Evolutionary conservation across 2,329 filamentous ascomycete species (phyloP), one percentile per base, ranked within the genome.

Genomic region (Pyricularia sp.): DNA sequence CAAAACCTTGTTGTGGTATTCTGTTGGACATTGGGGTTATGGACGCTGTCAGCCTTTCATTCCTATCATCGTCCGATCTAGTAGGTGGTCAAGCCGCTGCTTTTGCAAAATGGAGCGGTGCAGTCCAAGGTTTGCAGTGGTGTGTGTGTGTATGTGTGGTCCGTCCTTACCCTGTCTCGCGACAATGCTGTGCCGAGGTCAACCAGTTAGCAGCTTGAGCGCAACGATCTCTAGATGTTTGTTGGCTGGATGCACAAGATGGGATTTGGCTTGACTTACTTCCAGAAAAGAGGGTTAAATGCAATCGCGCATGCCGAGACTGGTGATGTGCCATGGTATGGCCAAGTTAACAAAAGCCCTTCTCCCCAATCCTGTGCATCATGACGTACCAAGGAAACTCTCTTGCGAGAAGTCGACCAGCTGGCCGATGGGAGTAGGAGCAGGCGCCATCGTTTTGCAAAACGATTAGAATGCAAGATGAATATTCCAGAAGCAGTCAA

Each of bases 221-320:
- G 9, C 23, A 61, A 61, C 6, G n/a, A n/a, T 26, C 23, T 59
- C 11, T 25, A 9, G n/a, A 14, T 61, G 1, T 26, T 25, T n/a
- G 23, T 5, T 61, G n/a, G n/a, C n/a, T n/a, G n/a, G n/a, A n/a
- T n/a, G n/a, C n/a, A 25, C 25, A 26, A 61, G 7, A 12, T 61
- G 25, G 11, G 6, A 17, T 20, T 20, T 26, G 58, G 23, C 10
- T 26, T 61, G 23, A n/a, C 92, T 84, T 85, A 97, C 94, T 99
- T 99, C 95, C 95, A 99, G 81, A 97, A 98, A n/a, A 95, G 90
- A 26, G 95, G 95, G 81, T 99, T 99, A 81, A 99, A 98, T 66
- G 90, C 86, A 80, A 99, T 97, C 68, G 92, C 87, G 69, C 84
- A 85, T 65, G 90, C 92, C 73, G 93, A 92, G 73, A 95, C 94